Evolutionary conservation across 768 basidiomycete genomes (phyloP).

Genomic region (button mushroom (Agaricus bisporus)): DNA sequence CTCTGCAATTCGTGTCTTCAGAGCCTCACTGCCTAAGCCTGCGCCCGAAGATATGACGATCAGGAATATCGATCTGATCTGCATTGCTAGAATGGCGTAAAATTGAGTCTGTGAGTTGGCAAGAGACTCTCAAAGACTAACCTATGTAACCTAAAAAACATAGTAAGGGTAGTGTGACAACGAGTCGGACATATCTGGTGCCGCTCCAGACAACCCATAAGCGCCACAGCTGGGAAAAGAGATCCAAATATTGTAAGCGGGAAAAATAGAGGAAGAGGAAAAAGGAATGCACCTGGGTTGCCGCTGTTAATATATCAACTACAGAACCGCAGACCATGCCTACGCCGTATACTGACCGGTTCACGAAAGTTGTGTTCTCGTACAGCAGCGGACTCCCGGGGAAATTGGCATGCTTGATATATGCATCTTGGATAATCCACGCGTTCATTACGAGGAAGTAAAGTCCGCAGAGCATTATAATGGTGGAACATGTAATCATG

Average conservation of each 20-base stretch:
- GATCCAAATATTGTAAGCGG: too few species aligned
- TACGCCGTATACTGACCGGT: neutral
- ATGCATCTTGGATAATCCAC: neutral
- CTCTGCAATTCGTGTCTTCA: neutral
- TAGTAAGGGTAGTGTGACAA: neutral
- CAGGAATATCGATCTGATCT: neutral
- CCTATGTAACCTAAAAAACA: neutral
- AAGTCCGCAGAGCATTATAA: neutral
- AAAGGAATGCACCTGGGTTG: neutral
- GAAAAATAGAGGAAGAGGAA: too few species aligned
- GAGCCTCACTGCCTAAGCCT: neutral
- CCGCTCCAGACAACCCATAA: neutral
- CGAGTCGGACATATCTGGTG: neutral
- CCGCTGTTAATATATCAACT: neutral
- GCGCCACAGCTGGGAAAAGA: neutral
- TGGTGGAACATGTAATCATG: neutral
- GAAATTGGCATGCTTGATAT: neutral
- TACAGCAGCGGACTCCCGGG: neutral
- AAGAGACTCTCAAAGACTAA: neutral
- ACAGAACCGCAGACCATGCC: neutral
- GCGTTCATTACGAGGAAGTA: neutral
- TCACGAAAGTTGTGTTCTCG: neutral
- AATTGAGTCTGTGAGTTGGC: neutral
- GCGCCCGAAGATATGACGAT: neutral
- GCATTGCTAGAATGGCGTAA: neutral